Conservation (phyloP, 805 yeast species). For the Sungouiozyma ichnusensis region DNA sequence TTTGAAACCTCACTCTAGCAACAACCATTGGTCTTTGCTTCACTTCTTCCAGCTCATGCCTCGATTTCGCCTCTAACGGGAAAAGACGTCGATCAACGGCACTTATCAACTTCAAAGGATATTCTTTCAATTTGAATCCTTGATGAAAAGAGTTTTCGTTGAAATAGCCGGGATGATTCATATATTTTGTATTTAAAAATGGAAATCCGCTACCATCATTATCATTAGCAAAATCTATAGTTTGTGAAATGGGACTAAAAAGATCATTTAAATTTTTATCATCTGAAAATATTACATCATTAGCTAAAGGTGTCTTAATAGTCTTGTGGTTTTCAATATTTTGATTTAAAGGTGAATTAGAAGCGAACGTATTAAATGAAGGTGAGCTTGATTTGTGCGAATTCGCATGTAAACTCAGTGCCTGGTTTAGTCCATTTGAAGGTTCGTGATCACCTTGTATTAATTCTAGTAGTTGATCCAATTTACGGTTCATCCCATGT, state of each 20-base stretch:
- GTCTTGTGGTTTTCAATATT: neutral
- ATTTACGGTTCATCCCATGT: conserved; percentile 11
- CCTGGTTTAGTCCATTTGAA: neutral
- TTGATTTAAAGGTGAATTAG: neutral
- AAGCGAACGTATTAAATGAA: neutral
- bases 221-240: neutral
- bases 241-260: neutral
- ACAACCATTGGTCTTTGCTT: conserved; percentile 29
- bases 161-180: neutral
- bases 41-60: conserved; percentile 20
- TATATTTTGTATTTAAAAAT: neutral
- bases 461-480: conserved; percentile 15
- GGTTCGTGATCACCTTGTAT: conserved; percentile 8
- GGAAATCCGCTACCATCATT: neutral
- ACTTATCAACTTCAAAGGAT: conserved; percentile 31
- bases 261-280: neutral
- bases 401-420: neutral
- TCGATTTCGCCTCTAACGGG: conserved; percentile 23
- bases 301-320: neutral
- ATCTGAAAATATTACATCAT: neutral
- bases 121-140: conserved; percentile 22
- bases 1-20: conserved; percentile 35
- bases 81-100: conserved; percentile 33
- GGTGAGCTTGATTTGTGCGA: neutral
- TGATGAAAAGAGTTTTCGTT: neutral